Base-by-base conservation (phyloP, 2,329 filamentous ascomycete species). In the Arthrobotrys iridis region DNA sequence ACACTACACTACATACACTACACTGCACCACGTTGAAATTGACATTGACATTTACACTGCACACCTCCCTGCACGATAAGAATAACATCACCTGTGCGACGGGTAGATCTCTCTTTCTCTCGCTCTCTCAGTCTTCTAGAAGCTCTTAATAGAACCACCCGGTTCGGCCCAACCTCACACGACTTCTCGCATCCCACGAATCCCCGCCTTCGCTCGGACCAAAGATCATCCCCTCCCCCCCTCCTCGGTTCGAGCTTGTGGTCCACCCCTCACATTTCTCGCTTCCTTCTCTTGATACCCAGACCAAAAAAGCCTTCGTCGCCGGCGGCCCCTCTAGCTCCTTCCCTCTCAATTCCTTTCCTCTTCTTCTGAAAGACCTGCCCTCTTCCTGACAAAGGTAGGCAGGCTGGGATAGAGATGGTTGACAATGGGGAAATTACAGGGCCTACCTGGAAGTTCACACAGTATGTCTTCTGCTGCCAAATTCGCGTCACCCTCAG, bases 391-490 rank as follows among this genome's bases (percentile, higher is more conserved):
- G 41, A 63, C 63, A 35, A 68, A 55, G 57, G 65, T 71, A 59
- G 59, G 73, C 64, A 77, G 68, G 71, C 72, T 63, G 75, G 77
- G 80, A 77, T 60, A 79, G 80, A 82, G 86, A 97, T 98, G 93
- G 93, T 95, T 87, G 93, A 97, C 88, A 75, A 75, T 75, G 91
- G 90, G 86, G 93, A 96, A 86, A 88, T 91, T 85, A 93, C 89
- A 87, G 90, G 92, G 85, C 93, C 93, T 83, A 98, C 93, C 85
- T 98, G 94, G 94, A 98, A 98, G 88, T 98, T 98, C 86, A 98
- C 94, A 84, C 94, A 98, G 93, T 96, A 91, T 84, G 93, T 87
- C 75, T 45, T 37, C 64, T 20, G 65, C 40, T 37, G 50, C 68
- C 15, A 11, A 43, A 20, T 45, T 52, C 37, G 67, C 68, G 59